Percentiles rank a stretch among this genome's conserved stretches.
These are phyloP conservation scores for Pleurotus citrinopileatus DNA, from an alignment of 768 basidiomycete species.

Conservation along the genomic window DNA sequence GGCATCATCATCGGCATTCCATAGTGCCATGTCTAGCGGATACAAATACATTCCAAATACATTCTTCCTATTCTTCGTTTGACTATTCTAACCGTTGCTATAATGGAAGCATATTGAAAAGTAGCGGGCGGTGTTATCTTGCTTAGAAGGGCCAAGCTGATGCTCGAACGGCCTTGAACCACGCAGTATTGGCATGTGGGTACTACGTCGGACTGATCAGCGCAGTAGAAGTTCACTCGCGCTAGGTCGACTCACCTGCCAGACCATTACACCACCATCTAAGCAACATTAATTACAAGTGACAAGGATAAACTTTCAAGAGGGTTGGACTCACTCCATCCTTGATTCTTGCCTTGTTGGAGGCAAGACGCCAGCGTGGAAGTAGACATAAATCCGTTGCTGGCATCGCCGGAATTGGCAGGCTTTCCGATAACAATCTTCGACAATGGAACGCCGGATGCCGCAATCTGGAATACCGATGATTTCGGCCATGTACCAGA, in stretches of 20 bases:
- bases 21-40: no score
- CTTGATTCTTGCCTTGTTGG: conserved; percentile 5
- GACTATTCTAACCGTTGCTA: no score
- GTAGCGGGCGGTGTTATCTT: no score
- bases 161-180: conserved; percentile 37
- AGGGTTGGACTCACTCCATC: conserved; percentile 5
- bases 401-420: conserved; percentile 31
- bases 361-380: conserved; percentile 22
- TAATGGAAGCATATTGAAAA: no score
- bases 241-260: conserved; percentile 22
- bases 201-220: conserved; percentile 29
- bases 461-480: conserved; percentile 41
- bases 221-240: no score
- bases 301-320: background rate
- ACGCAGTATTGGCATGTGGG: conserved; percentile 37
- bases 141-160: conserved; percentile 8
- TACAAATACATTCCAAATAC: no score
- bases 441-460: conserved; percentile 39
- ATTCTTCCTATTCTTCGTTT: no score
- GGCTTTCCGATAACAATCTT: conserved; percentile 67
- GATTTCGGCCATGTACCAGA: conserved; percentile 46
- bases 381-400: conserved; percentile 34
- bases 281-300: background rate
- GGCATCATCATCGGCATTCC: no score
- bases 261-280: conserved; percentile 31